phyloP scores from a whole-genome alignment of 148 eudicot species.

The Talinum fruticosum region DNA sequence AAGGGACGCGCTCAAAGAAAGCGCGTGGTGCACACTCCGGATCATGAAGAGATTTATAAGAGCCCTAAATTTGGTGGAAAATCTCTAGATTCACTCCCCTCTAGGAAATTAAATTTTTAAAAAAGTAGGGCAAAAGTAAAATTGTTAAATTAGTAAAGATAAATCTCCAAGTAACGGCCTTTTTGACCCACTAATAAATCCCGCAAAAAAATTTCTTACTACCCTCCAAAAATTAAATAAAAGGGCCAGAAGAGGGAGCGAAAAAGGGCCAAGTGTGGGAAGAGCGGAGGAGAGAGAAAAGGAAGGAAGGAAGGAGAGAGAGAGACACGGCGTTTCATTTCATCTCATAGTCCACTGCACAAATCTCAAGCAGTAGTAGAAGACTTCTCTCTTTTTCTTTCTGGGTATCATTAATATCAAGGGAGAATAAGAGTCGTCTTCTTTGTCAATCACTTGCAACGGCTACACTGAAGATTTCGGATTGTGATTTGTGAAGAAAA shows the following conservation, averaged over 20 bases:
- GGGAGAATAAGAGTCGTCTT: not conserved
- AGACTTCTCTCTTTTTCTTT: not conserved
- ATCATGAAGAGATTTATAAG: not conserved
- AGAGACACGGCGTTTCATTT: conserved; percentile 26
- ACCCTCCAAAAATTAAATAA: conserved; percentile 32
- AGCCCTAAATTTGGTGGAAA: conserved; percentile 15
- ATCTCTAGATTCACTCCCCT: conserved; percentile 21
- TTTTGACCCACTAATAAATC: conserved; percentile 32
- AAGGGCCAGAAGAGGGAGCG: conserved; percentile 2
- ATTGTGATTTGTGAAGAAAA: conserved; percentile 9
- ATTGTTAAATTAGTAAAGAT: not conserved
- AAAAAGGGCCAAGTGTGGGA: conserved; percentile 13
- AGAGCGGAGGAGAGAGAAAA: conserved; percentile 17
- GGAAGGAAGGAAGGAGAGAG: conserved; percentile 11
- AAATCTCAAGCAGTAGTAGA: conserved; percentile 18
- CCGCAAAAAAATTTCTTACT: conserved; percentile 26
- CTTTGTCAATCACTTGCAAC: not conserved
- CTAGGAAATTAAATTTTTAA: not conserved
- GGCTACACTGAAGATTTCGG: conserved; percentile 13
- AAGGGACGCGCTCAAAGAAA: not conserved
- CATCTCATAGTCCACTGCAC: conserved; percentile 3
- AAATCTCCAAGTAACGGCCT: conserved; percentile 22
- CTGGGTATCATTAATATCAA: not conserved
- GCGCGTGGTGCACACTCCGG: not conserved
- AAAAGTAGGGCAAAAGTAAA: not conserved